Evolutionary conservation across 2,329 filamentous ascomycete genomes (phyloP), one percentile per base, ranked within the genome.

Genomic region (Rhexocercosporidium sp.): DNA sequence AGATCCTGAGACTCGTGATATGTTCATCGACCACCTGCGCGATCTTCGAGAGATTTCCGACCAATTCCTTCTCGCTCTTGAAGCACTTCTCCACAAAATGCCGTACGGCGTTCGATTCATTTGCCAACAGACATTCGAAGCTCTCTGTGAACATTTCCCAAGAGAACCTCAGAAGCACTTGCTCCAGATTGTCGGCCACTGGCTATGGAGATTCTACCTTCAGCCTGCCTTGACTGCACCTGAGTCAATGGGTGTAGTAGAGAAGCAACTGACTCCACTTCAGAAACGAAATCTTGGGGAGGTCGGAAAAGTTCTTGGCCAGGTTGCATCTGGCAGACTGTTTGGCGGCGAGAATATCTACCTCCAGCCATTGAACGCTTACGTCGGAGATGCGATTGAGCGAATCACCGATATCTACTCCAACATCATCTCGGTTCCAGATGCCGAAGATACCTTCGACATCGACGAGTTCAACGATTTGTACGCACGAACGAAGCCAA

Each of bases 391-490:
- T 68, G 94, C 94, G 0, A 90, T 97, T 59, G 90, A 93, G 73
- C 87, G 94, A 27, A 84, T 97, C 66, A 86, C 88, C 37, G 86
- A 91, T 14, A 93, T 96, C 53, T 92, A 92, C 80, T 86, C 85
- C 54, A 88, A 91, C 39, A 80, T 98, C 68, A 93, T 99, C 72
- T 88, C 91, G 14, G 92, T 98, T 14, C 89, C 92, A 16, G 91
- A 96, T 74, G 92, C 93, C 0, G 96, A 99, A 79, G 86, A 88
- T 62, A 96, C 96, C 27, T 99, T 98, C 77, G 94, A 98, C 79
- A 97, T 99, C 77, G 96, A 99, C 77, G 96, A 98, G 78, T 99
- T 96, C 86, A 98, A 97, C 77, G 96, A 99, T 76, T 86, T 99
- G 7, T 98, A 98, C 77, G 92, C 95, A 65, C 94, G 96, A 78